A percentile compares a stretch with the other conserved stretches of the same genome.
Evolutionary conservation across 192 early-diverging fungal genomes (phyloP).

Genomic region (Entomortierella parvispora): DNA sequence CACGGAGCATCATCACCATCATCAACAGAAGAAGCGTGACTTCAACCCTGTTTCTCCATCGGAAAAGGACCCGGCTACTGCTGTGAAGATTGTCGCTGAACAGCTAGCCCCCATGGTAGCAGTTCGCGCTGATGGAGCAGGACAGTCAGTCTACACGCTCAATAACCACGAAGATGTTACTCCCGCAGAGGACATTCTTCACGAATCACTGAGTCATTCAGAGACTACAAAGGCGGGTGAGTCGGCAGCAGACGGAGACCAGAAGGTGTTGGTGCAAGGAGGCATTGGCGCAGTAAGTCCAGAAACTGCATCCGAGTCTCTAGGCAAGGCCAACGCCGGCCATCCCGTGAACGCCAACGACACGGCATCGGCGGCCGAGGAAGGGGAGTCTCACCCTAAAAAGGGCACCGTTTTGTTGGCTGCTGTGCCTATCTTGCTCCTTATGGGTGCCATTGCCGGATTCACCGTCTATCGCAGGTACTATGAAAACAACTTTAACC

Average conservation of each 20-base stretch:
- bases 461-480: constrained; percentile 39
- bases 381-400: constrained; percentile 1
- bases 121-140: constrained; percentile 11
- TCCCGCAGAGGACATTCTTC: neutral
- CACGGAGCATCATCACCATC: constrained; percentile 20
- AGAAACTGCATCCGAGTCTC: neutral
- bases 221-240: constrained; percentile 4
- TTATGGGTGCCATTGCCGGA: constrained; percentile 42
- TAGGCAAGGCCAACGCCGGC: constrained; percentile 26
- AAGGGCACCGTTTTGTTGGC: constrained; percentile 24
- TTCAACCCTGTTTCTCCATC: neutral
- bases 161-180: neutral
- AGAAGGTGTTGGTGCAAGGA: constrained; percentile 14
- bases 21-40: constrained; percentile 7
- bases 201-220: constrained; percentile 8
- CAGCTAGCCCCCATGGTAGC: neutral
- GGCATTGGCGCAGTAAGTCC: constrained; percentile 6
- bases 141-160: constrained; percentile 13
- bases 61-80: neutral
- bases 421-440: constrained; percentile 23
- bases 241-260: neutral
- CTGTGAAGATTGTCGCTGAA: too few relatives aligned
- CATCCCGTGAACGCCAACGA: constrained; percentile 11
- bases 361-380: neutral
- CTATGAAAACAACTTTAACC: constrained; percentile 31